Conservation (phyloP, 1,139 yeast genomes). For the Nakaseomyces uthaithaninus region DNA sequence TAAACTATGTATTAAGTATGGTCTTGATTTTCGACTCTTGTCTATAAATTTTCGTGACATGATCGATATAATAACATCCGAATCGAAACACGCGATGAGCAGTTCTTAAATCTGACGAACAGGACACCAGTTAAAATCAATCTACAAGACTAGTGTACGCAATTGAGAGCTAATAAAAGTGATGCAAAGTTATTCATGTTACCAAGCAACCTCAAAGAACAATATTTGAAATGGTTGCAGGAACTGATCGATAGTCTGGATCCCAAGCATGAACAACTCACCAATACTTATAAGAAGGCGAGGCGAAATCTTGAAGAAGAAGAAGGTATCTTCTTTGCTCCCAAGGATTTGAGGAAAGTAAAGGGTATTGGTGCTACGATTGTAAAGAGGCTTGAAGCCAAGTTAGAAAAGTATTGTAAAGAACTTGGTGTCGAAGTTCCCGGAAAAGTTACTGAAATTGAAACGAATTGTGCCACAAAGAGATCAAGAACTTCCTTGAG, state of each 20-base stretch:
- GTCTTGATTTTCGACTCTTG: no score
- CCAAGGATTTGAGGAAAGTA: constrained; percentile 26
- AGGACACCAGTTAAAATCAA: not conserved
- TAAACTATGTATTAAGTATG: no score
- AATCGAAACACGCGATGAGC: not conserved
- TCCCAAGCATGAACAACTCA: constrained; percentile 26
- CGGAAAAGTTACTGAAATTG: not conserved
- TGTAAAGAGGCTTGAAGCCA: constrained; percentile 22
- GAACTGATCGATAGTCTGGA: constrained; percentile 21
- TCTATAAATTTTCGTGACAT: no score
- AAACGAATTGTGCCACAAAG: constrained; percentile 7
- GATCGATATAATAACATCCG: no score
- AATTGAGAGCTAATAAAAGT: no score
- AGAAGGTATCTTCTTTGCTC: constrained; percentile 19
- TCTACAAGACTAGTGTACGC: not conserved
- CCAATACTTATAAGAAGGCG: constrained; percentile 26
- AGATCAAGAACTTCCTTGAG: constrained; percentile 17
- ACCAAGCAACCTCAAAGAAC: constrained; percentile 21
- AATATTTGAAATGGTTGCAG: constrained; percentile 26
- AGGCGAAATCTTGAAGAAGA: constrained; percentile 18
- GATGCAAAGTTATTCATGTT: constrained; percentile 6
- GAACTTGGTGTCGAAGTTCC: constrained; percentile 12
- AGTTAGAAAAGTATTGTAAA: constrained; percentile 20
- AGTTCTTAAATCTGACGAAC: not conserved
- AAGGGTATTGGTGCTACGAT: constrained; percentile 31